Base-by-base conservation (phyloP, 75 land plant genomes). In the Chamaecyparis obtusa region DNA sequence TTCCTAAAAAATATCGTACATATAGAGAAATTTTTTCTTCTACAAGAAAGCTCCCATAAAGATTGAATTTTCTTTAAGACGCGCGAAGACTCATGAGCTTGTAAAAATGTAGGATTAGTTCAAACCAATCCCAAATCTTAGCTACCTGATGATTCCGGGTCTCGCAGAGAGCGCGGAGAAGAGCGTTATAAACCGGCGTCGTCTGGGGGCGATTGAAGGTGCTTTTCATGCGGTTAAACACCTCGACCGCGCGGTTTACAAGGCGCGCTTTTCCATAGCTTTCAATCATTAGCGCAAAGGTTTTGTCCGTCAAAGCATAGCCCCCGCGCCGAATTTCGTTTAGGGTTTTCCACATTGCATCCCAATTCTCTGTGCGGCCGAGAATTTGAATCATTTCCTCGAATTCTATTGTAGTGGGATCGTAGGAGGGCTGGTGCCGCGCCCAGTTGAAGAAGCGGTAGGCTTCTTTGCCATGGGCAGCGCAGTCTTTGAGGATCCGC, bases 361-460 rank as follows among this genome's bases (percentile, higher is more conserved):
- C 81, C 89, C 92, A 94, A 30, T 83, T 83, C 17, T 71, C 51
- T 41, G 85, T 60, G 51, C 72, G 48, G 75, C 89, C 94, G 3
- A 93, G 90, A 87, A 88, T 85, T 54, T 85, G 85, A 87, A 93
- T 17, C 36, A 94, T 91, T 64, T 88, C 85, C 21, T 92, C 92
- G 84, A 84, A 92, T 54, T 94, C 94, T 49, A 86, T 21, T 14
- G 93, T 75, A 83, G 95, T 89, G 78, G 95, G 95, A 30, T 24
- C 17, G 88, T 93, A 93, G 78, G 80, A n/a, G 86, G 92, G 85
- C 9, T 80, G 88, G 85, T 87, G 54, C 37, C 89, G 83, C 21
- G 90, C 92, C 95, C 95, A 94, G 88, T 87, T 78, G 91, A 94
- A 93, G 94, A 94, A 94, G 82, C 95, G 94, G 87, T 89, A 83